phyloP scores from a whole-genome alignment of 1,284 basidiomycete genomes.

The Ustilago nuda region DNA sequence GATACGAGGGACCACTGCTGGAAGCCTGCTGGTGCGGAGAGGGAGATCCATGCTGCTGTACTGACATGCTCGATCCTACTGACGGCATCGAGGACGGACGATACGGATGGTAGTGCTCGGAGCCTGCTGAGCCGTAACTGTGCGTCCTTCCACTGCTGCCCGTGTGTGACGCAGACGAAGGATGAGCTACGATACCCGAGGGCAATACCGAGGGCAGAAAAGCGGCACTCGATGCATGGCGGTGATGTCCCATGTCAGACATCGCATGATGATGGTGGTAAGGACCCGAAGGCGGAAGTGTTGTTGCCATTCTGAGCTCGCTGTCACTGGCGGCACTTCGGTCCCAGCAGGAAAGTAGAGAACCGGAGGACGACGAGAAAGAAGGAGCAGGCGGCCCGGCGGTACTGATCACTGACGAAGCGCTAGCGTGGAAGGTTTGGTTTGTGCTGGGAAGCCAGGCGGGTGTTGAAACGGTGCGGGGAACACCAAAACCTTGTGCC shows the following conservation, averaged over 20 bases:
- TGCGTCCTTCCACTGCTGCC: conserved; percentile 10
- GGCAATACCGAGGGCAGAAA: conserved; percentile 24
- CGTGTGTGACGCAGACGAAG: conserved; percentile 10
- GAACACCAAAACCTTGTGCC: conserved; percentile 19
- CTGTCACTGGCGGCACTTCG: conserved; percentile 26
- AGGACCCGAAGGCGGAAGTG: conserved; percentile 14
- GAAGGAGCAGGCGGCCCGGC: conserved; percentile 11
- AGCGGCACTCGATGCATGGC: conserved; percentile 24
- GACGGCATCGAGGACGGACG: conserved; percentile 19
- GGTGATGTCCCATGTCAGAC: conserved; percentile 26
- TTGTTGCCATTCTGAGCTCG: conserved; percentile 27
- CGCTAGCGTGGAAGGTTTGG: conserved; percentile 8
- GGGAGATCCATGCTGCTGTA: conserved; percentile 14
- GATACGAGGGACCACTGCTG: not conserved
- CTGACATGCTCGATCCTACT: conserved; percentile 7
- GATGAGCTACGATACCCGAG: conserved; percentile 8
- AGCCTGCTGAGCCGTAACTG: conserved; percentile 10
- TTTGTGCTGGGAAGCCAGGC: conserved; percentile 22
- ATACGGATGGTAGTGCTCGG: conserved; percentile 26
- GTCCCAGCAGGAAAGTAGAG: conserved; percentile 35
- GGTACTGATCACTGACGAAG: conserved; percentile 7
- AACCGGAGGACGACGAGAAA: conserved; percentile 30
- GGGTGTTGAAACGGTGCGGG: conserved; percentile 21
- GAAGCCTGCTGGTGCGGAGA: conserved; percentile 3
- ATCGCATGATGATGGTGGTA: conserved; percentile 18